Percentiles rank a stretch among this genome's conserved stretches.
These are phyloP conservation scores for Neonectria hederae DNA, from an alignment of 2,329 filamentous ascomycete species.

Conservation along the genomic window DNA sequence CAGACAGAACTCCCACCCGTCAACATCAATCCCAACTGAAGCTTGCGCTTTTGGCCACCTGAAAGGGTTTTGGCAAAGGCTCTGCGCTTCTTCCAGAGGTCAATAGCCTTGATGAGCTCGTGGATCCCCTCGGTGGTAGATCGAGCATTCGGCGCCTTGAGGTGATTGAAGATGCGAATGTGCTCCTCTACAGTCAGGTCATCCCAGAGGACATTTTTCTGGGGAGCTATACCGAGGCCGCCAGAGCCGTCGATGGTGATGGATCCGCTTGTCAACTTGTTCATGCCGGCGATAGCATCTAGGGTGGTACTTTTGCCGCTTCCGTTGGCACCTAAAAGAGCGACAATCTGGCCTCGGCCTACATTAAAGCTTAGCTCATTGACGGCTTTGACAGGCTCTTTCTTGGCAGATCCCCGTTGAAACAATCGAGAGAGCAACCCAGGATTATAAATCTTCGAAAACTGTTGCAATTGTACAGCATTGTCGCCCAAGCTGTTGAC, in stretches of 20 bases:
- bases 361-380: slow-evolving; percentile 76
- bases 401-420: slow-evolving; percentile 51
- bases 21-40: slow-evolving; percentile 95
- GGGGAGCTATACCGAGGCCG: slow-evolving; percentile 86
- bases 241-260: slow-evolving; percentile 82
- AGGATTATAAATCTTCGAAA: slow-evolving; percentile 82
- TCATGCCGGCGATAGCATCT: slow-evolving; percentile 86
- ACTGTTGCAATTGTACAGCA: slow-evolving; percentile 75
- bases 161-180: slow-evolving; percentile 80
- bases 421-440: slow-evolving; percentile 67
- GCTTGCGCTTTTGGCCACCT: slow-evolving; percentile 90
- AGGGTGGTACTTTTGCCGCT: slow-evolving; percentile 91
- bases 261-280: slow-evolving; percentile 76
- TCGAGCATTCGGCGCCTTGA: slow-evolving; percentile 72
- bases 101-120: slow-evolving; percentile 74
- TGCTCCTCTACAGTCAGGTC: slow-evolving; percentile 88
- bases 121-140: slow-evolving; percentile 68
- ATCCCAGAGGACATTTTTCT: slow-evolving; percentile 95
- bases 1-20: slow-evolving; percentile 89
- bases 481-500: slow-evolving; percentile 45
- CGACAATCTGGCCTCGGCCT: slow-evolving; percentile 82
- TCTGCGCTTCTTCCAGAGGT: slow-evolving; percentile 77
- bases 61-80: slow-evolving; percentile 81
- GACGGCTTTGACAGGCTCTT: slow-evolving; percentile 80
- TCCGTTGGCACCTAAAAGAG: slow-evolving; percentile 88